Evolutionary conservation across 2,329 filamentous ascomycete genomes (phyloP).

Genomic region (Pseudophaeomoniella oleicola): DNA sequence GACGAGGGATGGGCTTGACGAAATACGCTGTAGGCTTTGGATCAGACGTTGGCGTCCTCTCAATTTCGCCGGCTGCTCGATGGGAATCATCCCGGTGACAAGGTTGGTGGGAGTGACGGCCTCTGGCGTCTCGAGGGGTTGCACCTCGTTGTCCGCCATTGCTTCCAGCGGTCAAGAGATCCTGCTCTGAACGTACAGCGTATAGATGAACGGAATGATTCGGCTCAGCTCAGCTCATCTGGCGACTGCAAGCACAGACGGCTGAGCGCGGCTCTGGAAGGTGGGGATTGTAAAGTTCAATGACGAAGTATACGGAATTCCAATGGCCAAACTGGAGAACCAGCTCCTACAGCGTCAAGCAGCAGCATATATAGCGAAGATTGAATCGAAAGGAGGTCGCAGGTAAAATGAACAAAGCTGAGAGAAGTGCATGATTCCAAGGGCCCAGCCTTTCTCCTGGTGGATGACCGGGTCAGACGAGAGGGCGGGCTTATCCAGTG

Average conservation of each 20-base stretch:
- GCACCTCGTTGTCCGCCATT: background rate
- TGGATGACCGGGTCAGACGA: no score
- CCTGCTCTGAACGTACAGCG: no score
- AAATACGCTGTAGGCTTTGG: constrained; percentile 63
- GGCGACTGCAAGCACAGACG: background rate
- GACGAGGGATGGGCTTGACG: constrained; percentile 61
- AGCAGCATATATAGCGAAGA: no score
- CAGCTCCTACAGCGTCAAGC: no score
- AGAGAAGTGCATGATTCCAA: no score
- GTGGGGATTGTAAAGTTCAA: background rate
- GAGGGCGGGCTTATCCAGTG: no score
- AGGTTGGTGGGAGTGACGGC: constrained; percentile 19
- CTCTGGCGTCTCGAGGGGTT: constrained; percentile 15
- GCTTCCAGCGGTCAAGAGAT: no score
- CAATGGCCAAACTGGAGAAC: no score
- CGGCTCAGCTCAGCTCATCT: background rate
- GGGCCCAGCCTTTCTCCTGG: no score
- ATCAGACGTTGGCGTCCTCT: constrained; percentile 58
- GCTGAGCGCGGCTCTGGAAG: background rate
- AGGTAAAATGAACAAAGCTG: no score
- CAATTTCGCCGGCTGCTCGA: constrained; percentile 37
- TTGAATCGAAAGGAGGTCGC: no score
- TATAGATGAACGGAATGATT: background rate
- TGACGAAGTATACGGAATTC: background rate
- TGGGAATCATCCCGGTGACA: constrained; percentile 20